Percentiles rank a stretch among this genome's conserved stretches.
Evolutionary conservation across 495 filamentous ascomycete genomes (phyloP).

Genomic region (Penicillium antarcticum): DNA sequence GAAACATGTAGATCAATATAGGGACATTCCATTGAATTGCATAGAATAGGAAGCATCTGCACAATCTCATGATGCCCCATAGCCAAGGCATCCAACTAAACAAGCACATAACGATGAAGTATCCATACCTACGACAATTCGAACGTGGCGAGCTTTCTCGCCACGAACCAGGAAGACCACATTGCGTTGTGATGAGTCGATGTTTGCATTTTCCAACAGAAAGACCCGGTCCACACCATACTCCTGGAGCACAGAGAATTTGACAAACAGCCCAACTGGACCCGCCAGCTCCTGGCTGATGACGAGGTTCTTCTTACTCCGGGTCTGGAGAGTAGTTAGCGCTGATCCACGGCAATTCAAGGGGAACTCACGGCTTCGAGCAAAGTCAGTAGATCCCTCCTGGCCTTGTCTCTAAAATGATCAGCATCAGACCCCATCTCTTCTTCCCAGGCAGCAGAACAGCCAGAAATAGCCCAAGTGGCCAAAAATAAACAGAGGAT

Average conservation of each 20-base stretch:
- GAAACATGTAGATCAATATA: slow-evolving; percentile 45
- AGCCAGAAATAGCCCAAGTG: slow-evolving; percentile 3
- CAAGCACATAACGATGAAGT: slow-evolving; percentile 5
- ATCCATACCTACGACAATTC: slow-evolving; percentile 82
- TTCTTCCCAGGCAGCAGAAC: slow-evolving; percentile 15
- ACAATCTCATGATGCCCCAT: slow-evolving; percentile 61
- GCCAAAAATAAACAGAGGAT: slow-evolving; percentile 18
- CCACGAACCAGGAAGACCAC: slow-evolving; percentile 88
- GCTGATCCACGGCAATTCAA: slow-evolving; percentile 5
- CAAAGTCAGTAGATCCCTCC: slow-evolving; percentile 80
- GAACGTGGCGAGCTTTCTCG: slow-evolving; percentile 78
- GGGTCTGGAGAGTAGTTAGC: slow-evolving; percentile 59
- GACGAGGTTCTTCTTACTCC: slow-evolving; percentile 97
- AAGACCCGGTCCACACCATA: slow-evolving; percentile 97
- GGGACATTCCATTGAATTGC: slow-evolving; percentile 65
- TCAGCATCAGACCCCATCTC: slow-evolving; percentile 73
- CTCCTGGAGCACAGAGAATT: slow-evolving; percentile 85
- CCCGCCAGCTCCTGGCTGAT: slow-evolving; percentile 88
- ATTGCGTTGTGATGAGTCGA: slow-evolving; percentile 90
- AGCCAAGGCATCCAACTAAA: background rate
- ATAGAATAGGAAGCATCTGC: slow-evolving; percentile 57
- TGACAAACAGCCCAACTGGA: slow-evolving; percentile 85
- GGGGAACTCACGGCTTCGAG: slow-evolving; percentile 82
- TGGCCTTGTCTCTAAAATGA: slow-evolving; percentile 75
- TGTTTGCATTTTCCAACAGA: slow-evolving; percentile 90